Evolutionary conservation across 2,329 filamentous ascomycete species (phyloP), one percentile per base, ranked within the genome.

Genomic region (Seiridium unicorne): DNA sequence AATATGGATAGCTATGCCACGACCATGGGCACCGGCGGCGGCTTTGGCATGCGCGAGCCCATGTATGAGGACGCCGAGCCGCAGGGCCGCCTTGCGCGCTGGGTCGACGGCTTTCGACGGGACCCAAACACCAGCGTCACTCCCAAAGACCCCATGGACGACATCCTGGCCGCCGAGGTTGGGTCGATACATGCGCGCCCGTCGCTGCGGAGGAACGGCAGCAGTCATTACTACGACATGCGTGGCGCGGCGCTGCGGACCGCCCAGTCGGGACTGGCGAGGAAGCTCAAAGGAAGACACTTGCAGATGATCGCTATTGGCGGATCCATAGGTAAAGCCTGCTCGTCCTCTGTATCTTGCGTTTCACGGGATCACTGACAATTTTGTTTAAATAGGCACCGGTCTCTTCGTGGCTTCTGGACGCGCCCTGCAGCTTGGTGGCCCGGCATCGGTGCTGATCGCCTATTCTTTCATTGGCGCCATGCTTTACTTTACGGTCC

Each of bases 301-400:
- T 73, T 97, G 72, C 93, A 97, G 79, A 97, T 97, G 94, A 97
- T 97, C 80, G 94, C 94, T 11, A 96, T 97, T 66, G 93, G 93
- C 67, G 93, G 93, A 48, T 94, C 91, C 9, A 97, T 97, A 69
- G 91, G 90, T 86, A 78, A 46, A 42, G 7, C 38, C 38, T 42
- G 7, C 38, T 13, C 38, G 7, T 42, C 38, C 38, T 42, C 13
- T 42, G 74, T 64, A 13, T 51, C 44, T 6, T 36, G 18, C 3
- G 18, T 61, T 46, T 60, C 51, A 61, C 36, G 5, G 9, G n/a
- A 47, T 38, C 59, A 44, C 58, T 64, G 18, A 61, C 59, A 26
- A 26, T 64, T 62, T 60, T 61, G 63, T 57, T 59, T 63, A 49
- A 18, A 10, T 66, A 89, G 89, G 89, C 61, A 93, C 90, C 32